Conservation (phyloP, 2,329 filamentous ascomycete genomes). For the Pyrenochaeta sp. region DNA sequence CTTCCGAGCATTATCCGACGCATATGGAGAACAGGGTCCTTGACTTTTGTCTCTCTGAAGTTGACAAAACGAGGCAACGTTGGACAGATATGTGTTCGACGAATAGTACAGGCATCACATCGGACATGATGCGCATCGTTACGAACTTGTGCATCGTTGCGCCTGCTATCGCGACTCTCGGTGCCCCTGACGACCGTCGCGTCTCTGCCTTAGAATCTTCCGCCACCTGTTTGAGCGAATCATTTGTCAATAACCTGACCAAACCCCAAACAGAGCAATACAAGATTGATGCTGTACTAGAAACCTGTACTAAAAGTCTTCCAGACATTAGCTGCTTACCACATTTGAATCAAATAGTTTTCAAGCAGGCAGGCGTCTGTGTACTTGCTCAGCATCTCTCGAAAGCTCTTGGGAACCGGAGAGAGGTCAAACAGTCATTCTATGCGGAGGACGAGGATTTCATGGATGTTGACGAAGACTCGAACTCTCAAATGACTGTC, state of each 20-base stretch:
- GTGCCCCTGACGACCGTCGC: slow-evolving; percentile 30
- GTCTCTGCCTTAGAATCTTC: slow-evolving; percentile 30
- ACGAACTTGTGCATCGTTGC: slow-evolving; percentile 58
- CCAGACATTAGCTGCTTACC: slow-evolving; percentile 34
- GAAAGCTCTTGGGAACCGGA: slow-evolving; percentile 39
- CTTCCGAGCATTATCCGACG: slow-evolving; percentile 27
- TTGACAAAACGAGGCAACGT: slow-evolving; percentile 54
- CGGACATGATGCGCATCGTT: slow-evolving; percentile 61
- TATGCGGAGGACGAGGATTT: slow-evolving; percentile 56
- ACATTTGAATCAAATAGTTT: slow-evolving; percentile 21
- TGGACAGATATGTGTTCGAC: slow-evolving; percentile 55
- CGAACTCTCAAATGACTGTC: slow-evolving; percentile 67
- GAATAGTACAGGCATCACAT: slow-evolving; percentile 56
- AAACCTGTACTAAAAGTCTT: slow-evolving; percentile 44
- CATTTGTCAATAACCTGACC: slow-evolving; percentile 47
- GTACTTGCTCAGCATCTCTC: slow-evolving; percentile 43
- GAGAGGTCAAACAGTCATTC: slow-evolving; percentile 43
- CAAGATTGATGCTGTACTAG: slow-evolving; percentile 55
- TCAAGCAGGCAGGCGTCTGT: slow-evolving; percentile 44
- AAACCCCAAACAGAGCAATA: slow-evolving; percentile 52
- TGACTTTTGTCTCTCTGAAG: slow-evolving; percentile 57
- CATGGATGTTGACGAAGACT: slow-evolving; percentile 74
- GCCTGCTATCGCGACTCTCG: slow-evolving; percentile 39
- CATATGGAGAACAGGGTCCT: slow-evolving; percentile 48
- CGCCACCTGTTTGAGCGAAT: slow-evolving; percentile 31